A percentile compares a stretch with the other conserved stretches of the same genome.
Conservation (phyloP, 106 monocot species). For the Platanthera guangdongensis region DNA sequence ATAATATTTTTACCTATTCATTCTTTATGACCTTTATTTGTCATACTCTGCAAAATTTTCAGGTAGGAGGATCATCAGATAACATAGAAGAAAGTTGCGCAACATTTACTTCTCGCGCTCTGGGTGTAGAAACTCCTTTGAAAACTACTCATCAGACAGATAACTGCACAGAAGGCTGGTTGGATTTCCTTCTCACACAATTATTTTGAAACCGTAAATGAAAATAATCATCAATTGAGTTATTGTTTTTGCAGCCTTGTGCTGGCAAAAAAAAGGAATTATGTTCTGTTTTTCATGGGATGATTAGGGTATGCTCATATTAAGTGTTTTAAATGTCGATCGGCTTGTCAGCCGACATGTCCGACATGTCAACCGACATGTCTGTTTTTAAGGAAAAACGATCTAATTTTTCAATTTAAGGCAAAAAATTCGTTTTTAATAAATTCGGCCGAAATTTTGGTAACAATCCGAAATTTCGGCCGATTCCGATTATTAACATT, state of each 20-base stretch:
- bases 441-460: too few species aligned
- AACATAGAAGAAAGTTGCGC: conserved; percentile 96
- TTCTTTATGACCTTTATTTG: not conserved
- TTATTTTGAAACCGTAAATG: not conserved
- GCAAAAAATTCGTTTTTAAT: too few species aligned
- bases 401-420: too few species aligned
- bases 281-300: conserved; percentile 88
- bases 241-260: conserved; percentile 74
- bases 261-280: conserved; percentile 79
- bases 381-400: too few species aligned
- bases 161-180: conserved; percentile 99
- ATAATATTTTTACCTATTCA: not conserved
- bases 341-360: too few species aligned
- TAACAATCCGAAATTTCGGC: too few species aligned
- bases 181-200: conserved; percentile 10
- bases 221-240: not conserved
- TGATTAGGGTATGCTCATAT: conserved; percentile 86
- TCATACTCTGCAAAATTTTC: too few species aligned
- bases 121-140: conserved; percentile 65
- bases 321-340: too few species aligned
- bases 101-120: conserved; percentile 85
- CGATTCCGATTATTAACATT: too few species aligned
- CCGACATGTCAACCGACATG: too few species aligned
- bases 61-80: conserved; percentile 96
- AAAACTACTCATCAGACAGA: conserved; percentile 91